These are phyloP conservation scores for Bipolaris bicolor DNA, from an alignment of 2,329 filamentous ascomycete species.

Conservation along the genomic window DNA sequence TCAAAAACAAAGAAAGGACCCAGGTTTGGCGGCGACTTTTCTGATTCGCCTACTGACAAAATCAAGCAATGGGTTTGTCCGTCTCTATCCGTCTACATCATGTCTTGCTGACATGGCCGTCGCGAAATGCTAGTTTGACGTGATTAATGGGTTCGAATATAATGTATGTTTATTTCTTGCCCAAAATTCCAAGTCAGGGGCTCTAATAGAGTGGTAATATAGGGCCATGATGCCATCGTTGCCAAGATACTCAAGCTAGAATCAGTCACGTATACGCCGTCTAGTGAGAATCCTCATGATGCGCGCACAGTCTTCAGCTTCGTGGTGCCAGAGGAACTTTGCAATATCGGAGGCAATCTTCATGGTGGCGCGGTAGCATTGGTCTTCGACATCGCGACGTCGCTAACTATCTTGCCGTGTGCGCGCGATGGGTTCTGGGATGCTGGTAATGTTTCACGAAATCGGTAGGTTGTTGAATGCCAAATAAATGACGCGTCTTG, in stretches of 20 bases:
- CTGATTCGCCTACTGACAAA: slow-evolving; percentile 3
- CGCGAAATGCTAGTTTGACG: slow-evolving; percentile 25
- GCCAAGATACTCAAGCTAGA: slow-evolving; percentile 44
- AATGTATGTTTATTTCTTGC: slow-evolving; percentile 21
- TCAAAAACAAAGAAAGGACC: slow-evolving; percentile 6
- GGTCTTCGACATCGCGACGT: slow-evolving; percentile 62
- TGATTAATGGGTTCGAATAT: slow-evolving; percentile 26
- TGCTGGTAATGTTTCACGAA: slow-evolving; percentile 50
- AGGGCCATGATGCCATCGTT: slow-evolving; percentile 44
- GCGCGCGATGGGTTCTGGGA: slow-evolving; percentile 51
- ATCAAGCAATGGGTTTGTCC: slow-evolving; percentile 26
- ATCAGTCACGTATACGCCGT: slow-evolving; percentile 40
- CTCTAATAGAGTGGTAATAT: slow-evolving; percentile 7
- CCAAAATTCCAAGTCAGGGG: background rate
- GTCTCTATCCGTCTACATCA: background rate
- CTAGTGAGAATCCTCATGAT: slow-evolving; percentile 35
- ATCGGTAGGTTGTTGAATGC: slow-evolving; percentile 13
- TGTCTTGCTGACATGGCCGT: background rate
- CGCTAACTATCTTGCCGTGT: slow-evolving; percentile 44
- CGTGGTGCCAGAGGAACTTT: slow-evolving; percentile 52
- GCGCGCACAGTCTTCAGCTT: slow-evolving; percentile 54
- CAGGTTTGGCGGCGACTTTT: background rate
- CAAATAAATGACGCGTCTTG: background rate
- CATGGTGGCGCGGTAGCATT: slow-evolving; percentile 62
- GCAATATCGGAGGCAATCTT: slow-evolving; percentile 54